These are phyloP conservation scores for Gyrodon lividus DNA, from an alignment of 768 basidiomycete species.

Conservation along the genomic window DNA sequence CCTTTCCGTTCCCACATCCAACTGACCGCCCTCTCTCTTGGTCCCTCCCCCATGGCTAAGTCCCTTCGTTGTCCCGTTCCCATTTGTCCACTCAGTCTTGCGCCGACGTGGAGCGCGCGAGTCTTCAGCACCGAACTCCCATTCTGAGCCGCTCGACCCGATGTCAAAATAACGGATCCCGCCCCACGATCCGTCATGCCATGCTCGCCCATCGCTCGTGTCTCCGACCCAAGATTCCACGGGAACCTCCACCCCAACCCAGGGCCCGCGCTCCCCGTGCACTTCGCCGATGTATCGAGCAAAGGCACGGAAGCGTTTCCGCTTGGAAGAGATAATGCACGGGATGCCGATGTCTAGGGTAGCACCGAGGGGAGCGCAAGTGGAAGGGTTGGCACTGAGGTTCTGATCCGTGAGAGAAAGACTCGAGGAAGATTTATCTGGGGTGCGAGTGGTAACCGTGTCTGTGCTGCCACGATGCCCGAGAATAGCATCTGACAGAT, in stretches of 20 bases:
- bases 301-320: conserved; percentile 81
- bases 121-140: conserved; percentile 58
- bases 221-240: conserved; percentile 52
- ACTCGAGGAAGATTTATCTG: conserved; percentile 17
- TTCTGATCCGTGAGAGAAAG: conserved; percentile 17
- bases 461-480: conserved; percentile 26
- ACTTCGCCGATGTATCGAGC: conserved; percentile 89
- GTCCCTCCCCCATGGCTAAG: conserved; percentile 13
- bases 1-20: conserved; percentile 38
- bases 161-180: conserved; percentile 86
- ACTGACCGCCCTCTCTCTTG: conserved; percentile 61
- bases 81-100: conserved; percentile 21
- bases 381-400: no score
- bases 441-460: conserved; percentile 23
- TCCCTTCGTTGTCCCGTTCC: conserved; percentile 35
- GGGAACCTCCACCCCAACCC: conserved; percentile 92
- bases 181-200: conserved; percentile 84
- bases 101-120: conserved; percentile 28
- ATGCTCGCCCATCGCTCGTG: conserved; percentile 61
- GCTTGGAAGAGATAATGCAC: conserved; percentile 83
- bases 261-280: conserved; percentile 74
- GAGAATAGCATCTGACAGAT: conserved; percentile 17
- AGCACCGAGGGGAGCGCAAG: no score
- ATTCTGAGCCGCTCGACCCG: conserved; percentile 53
- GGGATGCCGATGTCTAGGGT: conserved; percentile 86